A percentile compares a stretch with the other conserved stretches of the same genome.
phyloP scores from a whole-genome alignment of 768 basidiomycete genomes.

The Neoboletus brunneissimus region DNA sequence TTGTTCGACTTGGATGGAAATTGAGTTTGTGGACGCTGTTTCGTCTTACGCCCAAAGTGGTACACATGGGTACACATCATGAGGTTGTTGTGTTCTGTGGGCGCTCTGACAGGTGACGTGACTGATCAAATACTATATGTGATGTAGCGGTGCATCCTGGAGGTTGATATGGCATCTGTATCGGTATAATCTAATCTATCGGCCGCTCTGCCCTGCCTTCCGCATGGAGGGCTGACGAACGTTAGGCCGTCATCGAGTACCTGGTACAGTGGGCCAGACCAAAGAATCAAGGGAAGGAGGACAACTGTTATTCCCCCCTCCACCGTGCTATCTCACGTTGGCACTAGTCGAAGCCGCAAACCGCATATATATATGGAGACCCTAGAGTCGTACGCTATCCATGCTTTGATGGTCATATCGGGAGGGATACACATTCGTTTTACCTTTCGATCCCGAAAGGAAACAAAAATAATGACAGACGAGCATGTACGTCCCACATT shows the following conservation, averaged over 20 bases:
- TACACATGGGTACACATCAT: not conserved
- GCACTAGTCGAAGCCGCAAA: no score
- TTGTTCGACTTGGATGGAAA: not conserved
- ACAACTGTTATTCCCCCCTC: no score
- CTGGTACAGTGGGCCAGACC: not conserved
- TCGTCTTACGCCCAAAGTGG: not conserved
- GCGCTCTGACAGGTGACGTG: not conserved
- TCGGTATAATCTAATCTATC: not conserved
- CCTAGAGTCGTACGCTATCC: no score
- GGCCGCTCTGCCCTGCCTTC: not conserved
- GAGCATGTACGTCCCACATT: not conserved
- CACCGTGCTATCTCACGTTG: no score
- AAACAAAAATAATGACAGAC: not conserved
- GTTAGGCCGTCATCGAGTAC: no score
- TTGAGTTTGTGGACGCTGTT: not conserved
- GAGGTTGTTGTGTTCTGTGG: not conserved
- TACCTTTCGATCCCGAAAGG: not conserved
- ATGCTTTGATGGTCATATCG: no score
- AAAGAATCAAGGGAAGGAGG: not conserved
- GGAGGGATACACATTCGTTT: not conserved
- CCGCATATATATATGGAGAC: no score
- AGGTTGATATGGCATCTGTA: no score
- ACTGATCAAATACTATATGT: not conserved
- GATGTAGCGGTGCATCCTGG: no score
- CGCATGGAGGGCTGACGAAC: not conserved